Conservation (phyloP, 805 yeast genomes). For the Cyberlindnera xylosilytica region DNA sequence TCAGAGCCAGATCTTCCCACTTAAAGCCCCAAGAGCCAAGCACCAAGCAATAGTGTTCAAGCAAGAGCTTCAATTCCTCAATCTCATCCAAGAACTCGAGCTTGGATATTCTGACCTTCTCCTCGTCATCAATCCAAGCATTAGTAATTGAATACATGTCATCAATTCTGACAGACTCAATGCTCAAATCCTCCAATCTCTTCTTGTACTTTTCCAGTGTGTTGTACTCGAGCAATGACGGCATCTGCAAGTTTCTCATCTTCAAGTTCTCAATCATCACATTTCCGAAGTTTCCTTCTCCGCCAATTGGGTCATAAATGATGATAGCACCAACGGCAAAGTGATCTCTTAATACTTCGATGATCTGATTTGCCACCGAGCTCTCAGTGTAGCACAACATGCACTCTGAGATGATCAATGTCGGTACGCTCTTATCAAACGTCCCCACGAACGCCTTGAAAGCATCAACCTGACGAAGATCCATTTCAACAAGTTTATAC, state of each 20-base stretch:
- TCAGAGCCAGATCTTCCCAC: conserved; percentile 20
- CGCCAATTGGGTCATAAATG: conserved; percentile 61
- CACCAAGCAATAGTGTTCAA: conserved; percentile 49
- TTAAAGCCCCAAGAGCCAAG: conserved; percentile 26
- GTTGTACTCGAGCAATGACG: conserved; percentile 37
- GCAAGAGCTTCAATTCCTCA: conserved; percentile 51
- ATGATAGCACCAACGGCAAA: conserved; percentile 29
- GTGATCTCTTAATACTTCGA: conserved; percentile 30
- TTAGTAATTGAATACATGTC: conserved; percentile 34
- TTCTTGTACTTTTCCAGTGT: conserved; percentile 28
- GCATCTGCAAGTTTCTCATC: conserved; percentile 42
- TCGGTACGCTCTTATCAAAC: conserved; percentile 34
- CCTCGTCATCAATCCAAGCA: conserved; percentile 34
- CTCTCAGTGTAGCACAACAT: conserved; percentile 52
- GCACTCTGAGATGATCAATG: conserved; percentile 55
- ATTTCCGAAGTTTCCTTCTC: conserved; percentile 47
- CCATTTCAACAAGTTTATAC: conserved; percentile 31
- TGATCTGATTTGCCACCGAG: conserved; percentile 36
- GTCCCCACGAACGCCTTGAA: conserved; percentile 27
- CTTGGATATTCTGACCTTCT: conserved; percentile 38
- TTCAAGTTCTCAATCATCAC: conserved; percentile 52
- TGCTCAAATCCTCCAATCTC: conserved; percentile 17
- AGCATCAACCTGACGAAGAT: conserved; percentile 31
- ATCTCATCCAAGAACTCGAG: conserved; percentile 57
- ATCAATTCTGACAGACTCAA: conserved; percentile 13